Evolutionary conservation across 2,329 filamentous ascomycete species (phyloP), one percentile per base, ranked within the genome.

Genomic region (Fusarium xyrophilum): DNA sequence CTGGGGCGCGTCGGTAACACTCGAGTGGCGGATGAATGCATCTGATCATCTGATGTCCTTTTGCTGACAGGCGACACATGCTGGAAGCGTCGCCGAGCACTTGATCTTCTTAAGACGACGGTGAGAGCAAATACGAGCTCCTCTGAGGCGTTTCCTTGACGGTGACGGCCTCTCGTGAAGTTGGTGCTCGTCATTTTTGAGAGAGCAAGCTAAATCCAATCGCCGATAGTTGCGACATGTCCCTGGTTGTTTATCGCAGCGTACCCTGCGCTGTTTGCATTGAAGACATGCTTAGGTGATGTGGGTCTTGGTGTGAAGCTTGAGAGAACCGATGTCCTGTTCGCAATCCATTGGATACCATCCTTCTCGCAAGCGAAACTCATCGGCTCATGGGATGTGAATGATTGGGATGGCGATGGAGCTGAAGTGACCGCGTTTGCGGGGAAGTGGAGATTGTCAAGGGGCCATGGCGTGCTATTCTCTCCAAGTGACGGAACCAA

Each of bases 181-280:
- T 0, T 44, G 19, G 4, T n/a, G 0, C 1, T 28, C 19, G n/a
- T 44, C 42, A n/a, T n/a, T 11, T 0, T 28, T 8, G 25, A 28
- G 25, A 15, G 42, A 44, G 42, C 42, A 44, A 28, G 2, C 8
- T 5, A 44, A 8, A 2, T 3, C 4, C 6, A 44, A 6, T 3
- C 42, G 42, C 4, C 25, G 25, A 6, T 25, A 44, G n/a, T 44
- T 44, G 25, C 25, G 25, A n/a, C 42, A 44, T 0, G 19, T 44
- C 42, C 42, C 42, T 28, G 8, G 42, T 28, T 28, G 42, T 28
- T 44, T 44, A 25, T 44, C 42, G 9, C 42, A 44, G 3, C 25
- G 42, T 15, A 28, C 25, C 19, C 28, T 44, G 3, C 42, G 42
- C 25, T 28, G 42, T n/a, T 44, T 44, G 13, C 42, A 44, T 28